Evolutionary conservation across 2,329 filamentous ascomycete genomes (phyloP).

Genomic region (Rhinocladiella mackenziei): DNA sequence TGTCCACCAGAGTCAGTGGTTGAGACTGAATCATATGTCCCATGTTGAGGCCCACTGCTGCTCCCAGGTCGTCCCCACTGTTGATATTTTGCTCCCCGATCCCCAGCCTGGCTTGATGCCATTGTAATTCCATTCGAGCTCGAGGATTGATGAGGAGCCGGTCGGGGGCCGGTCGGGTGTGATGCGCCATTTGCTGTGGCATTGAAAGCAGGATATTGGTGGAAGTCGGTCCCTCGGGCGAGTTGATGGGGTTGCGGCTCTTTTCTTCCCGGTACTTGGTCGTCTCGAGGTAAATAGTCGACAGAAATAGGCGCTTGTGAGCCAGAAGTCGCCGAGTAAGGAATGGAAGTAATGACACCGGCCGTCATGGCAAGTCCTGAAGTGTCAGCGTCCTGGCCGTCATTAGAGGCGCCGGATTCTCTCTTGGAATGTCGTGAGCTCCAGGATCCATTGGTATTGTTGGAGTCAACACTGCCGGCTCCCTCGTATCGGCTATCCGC

Average conservation of each 20-base stretch:
- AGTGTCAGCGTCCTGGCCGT: conserved; percentile 58
- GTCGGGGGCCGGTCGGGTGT: conserved; percentile 59
- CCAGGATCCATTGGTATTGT: conserved; percentile 59
- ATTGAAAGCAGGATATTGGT: conserved; percentile 79
- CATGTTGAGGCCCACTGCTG: conserved; percentile 52
- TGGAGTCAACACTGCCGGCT: conserved; percentile 30
- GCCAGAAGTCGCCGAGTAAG: conserved; percentile 71
- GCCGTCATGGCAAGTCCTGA: conserved; percentile 68
- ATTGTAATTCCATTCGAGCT: conserved; percentile 52
- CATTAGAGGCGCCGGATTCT: conserved; percentile 68
- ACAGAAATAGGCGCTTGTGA: conserved; percentile 66
- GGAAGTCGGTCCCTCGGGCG: conserved; percentile 76
- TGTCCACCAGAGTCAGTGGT: conserved; percentile 50
- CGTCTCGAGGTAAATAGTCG: conserved; percentile 67
- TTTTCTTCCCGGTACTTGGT: conserved; percentile 59
- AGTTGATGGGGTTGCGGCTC: conserved; percentile 79
- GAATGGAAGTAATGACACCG: conserved; percentile 81
- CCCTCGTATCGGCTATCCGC: conserved; percentile 60
- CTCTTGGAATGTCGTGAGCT: conserved; percentile 69
- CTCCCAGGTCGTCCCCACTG: conserved; percentile 67
- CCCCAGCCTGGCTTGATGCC: conserved; percentile 67
- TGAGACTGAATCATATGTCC: conserved; percentile 62
- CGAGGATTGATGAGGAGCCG: conserved; percentile 50
- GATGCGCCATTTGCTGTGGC: conserved; percentile 51
- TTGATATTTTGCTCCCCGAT: conserved; percentile 67